phyloP scores from a whole-genome alignment of 2,329 filamentous ascomycete species.

The Colletotrichum tropicale region DNA sequence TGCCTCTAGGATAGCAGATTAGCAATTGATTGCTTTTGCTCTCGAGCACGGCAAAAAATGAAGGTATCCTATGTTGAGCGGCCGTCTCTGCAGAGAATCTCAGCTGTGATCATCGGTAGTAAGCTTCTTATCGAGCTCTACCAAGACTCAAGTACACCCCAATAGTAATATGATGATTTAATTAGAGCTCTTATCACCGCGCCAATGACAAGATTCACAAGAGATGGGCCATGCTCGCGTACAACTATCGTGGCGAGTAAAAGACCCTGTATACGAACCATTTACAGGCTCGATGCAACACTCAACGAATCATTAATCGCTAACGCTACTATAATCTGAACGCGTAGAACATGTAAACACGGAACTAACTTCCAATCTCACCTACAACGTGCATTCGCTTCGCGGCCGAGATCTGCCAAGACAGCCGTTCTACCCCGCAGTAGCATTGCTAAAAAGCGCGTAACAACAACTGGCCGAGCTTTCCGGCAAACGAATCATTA shows the following conservation, averaged over 20 bases:
- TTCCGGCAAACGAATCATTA: neutral
- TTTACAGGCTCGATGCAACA: neutral
- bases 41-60: neutral
- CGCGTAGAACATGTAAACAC: neutral
- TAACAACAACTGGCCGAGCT: neutral
- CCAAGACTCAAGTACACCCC: rapidly evolving
- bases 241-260: neutral
- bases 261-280: neutral
- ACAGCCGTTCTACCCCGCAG: neutral
- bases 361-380: neutral
- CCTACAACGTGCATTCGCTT: neutral
- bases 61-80: neutral
- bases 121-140: neutral
- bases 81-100: neutral
- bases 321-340: neutral
- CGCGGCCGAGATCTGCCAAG: neutral
- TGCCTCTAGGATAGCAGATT: neutral
- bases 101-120: neutral
- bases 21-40: neutral
- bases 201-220: neutral
- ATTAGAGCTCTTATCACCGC: neutral
- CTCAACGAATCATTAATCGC: neutral
- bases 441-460: neutral
- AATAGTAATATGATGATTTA: neutral
- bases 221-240: neutral